Conservation (phyloP, 805 yeast genomes). For the Metschnikowia borealis region DNA sequence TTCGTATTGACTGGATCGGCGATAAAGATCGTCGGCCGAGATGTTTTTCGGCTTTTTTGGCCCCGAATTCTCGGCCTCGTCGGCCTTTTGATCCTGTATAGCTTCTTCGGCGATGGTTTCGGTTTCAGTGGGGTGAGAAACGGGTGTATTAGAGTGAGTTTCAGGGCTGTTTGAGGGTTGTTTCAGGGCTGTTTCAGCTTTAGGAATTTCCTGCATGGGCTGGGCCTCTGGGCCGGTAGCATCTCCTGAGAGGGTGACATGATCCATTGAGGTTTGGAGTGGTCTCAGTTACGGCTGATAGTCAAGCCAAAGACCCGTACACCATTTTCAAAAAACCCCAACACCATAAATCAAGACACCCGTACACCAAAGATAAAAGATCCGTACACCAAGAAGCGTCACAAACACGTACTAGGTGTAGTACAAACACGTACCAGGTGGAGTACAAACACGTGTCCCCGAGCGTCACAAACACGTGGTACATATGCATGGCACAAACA, state of each 20-base stretch:
- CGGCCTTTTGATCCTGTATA: not conserved
- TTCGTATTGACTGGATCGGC: slow-evolving; percentile 80
- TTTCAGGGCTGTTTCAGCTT: not conserved
- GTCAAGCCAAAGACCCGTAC: not conserved
- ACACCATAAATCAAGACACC: not conserved
- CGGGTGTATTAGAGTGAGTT: not conserved
- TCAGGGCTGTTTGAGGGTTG: not conserved
- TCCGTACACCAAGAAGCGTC: not conserved
- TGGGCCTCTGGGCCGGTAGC: not conserved
- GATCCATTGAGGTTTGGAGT: not conserved
- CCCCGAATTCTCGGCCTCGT: not conserved
- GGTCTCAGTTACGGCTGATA: not conserved
- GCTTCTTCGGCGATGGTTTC: not conserved
- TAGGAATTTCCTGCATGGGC: not conserved
- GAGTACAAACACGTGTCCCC: not conserved
- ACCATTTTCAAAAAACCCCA: not conserved
- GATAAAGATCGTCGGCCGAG: slow-evolving; percentile 80
- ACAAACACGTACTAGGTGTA: not conserved
- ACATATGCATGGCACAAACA: not conserved
- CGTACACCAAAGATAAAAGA: not conserved
- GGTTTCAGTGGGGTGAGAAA: not conserved
- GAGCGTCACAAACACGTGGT: not conserved
- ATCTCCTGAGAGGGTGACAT: not conserved
- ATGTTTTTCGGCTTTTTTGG: slow-evolving; percentile 23
- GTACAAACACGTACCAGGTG: not conserved